Evolutionary conservation across 495 filamentous ascomycete species (phyloP).

Genomic region (Penicillium silybi): DNA sequence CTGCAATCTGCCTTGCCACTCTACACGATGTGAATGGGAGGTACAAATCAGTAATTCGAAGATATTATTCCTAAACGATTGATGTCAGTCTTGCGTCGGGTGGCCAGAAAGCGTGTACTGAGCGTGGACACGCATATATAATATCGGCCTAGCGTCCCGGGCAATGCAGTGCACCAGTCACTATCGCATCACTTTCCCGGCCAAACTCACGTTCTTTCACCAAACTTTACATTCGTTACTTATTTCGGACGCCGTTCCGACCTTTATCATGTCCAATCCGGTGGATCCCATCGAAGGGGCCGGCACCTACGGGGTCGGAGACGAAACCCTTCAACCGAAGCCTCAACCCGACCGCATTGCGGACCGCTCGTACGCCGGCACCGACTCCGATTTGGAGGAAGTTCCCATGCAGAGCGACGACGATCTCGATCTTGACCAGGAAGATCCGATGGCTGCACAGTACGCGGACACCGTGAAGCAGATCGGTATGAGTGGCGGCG

Average conservation of each 20-base stretch:
- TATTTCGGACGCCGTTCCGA: no score
- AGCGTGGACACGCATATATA: no score
- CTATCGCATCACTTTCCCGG: constrained; percentile 4
- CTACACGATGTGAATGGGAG: neutral
- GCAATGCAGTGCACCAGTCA: neutral
- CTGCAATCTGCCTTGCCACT: neutral
- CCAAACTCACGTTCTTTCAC: neutral
- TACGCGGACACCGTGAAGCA: neutral
- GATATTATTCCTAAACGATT: neutral
- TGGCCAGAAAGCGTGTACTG: no score
- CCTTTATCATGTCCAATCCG: neutral
- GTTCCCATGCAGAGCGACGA: constrained; percentile 1
- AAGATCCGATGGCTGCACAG: constrained; percentile 4
- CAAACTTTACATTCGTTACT: no score
- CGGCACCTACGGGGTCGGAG: neutral
- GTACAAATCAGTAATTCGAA: neutral
- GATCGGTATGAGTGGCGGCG: neutral
- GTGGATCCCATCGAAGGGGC: no score
- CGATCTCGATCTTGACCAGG: constrained; percentile 9
- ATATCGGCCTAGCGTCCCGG: constrained; percentile 9
- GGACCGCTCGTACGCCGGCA: neutral
- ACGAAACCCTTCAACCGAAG: neutral
- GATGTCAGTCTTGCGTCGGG: constrained; percentile 7
- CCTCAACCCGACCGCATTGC: neutral
- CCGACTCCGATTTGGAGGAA: neutral